phyloP scores from a whole-genome alignment of 1,284 basidiomycete species.

The Ustilago curta region DNA sequence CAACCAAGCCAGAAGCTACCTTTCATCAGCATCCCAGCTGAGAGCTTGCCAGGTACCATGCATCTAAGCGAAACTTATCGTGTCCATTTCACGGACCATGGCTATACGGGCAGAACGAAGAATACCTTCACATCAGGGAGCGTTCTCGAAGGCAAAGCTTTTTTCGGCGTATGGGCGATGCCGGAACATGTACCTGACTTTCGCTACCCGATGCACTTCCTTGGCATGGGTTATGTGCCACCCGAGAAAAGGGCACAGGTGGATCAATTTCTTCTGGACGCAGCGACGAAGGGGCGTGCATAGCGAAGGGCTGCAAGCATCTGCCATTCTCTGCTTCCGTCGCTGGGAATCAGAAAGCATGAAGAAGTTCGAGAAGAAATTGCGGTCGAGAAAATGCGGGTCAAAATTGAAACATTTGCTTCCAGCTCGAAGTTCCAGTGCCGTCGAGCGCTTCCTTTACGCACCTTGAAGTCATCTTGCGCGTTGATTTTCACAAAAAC shows the following conservation, averaged over 20 bases:
- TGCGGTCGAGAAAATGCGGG: background rate
- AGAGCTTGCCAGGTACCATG: background rate
- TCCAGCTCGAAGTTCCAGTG: background rate
- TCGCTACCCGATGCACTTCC: background rate
- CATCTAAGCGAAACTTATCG: background rate
- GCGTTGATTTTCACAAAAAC: background rate
- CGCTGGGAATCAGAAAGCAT: too few species aligned
- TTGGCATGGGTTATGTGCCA: background rate
- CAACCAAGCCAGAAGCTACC: background rate
- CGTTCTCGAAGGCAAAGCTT: background rate
- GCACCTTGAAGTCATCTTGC: slow-evolving; percentile 36
- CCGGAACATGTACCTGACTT: background rate
- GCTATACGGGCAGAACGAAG: background rate
- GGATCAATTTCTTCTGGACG: background rate
- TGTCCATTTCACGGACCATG: background rate
- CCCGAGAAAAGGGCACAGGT: background rate
- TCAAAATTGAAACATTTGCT: background rate
- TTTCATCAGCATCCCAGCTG: background rate
- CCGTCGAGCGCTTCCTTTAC: background rate
- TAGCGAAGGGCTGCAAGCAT: too few species aligned
- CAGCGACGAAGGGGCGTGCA: background rate
- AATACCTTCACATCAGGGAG: background rate
- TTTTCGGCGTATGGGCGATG: background rate
- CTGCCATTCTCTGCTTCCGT: too few species aligned
- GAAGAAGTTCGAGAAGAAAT: background rate